Percentiles rank a stretch among this genome's conserved stretches.
phyloP scores from a whole-genome alignment of 2,329 filamentous ascomycete genomes.

The Pseudomassariella vexata region DNA sequence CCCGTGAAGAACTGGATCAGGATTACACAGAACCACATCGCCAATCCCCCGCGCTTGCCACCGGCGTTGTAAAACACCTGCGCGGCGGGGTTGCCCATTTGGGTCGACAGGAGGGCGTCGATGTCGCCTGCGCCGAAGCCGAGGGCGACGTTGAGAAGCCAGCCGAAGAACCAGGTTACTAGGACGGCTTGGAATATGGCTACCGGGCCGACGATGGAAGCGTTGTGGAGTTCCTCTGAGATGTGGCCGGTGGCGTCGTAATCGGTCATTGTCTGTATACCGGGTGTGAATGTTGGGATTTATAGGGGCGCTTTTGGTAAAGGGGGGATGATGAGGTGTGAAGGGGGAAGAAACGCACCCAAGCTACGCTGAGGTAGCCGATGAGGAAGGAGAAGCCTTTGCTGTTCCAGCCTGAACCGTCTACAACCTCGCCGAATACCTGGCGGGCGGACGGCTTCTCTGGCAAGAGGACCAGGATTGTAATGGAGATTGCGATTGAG shows the following conservation, averaged over 20 bases:
- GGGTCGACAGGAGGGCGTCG: conserved; percentile 47
- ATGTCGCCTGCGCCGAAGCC: conserved; percentile 58
- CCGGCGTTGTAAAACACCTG: conserved; percentile 56
- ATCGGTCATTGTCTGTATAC: conserved; percentile 61
- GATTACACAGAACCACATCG: conserved; percentile 58
- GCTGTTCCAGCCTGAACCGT: conserved; percentile 58
- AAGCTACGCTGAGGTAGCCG: conserved; percentile 48
- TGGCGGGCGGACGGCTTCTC: conserved; percentile 52
- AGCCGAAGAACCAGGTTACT: conserved; percentile 54
- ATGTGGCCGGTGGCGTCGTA: conserved; percentile 64
- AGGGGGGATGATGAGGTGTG: too few relatives aligned
- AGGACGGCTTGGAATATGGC: conserved; percentile 55
- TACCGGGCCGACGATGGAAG: conserved; percentile 51
- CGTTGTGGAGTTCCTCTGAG: conserved; percentile 62
- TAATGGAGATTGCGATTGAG: conserved; percentile 53
- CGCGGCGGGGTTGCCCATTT: conserved; percentile 55
- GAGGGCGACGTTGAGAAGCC: conserved; percentile 56
- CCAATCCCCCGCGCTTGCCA: conserved; percentile 47
- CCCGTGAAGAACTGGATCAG: conserved; percentile 62
- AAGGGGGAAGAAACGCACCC: conserved; percentile 28
- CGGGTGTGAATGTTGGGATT: too few relatives aligned
- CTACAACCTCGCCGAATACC: conserved; percentile 56
- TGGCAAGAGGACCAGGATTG: conserved; percentile 51
- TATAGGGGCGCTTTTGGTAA: too few relatives aligned
- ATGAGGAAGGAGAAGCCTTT: conserved; percentile 57